Evolutionary conservation across 192 early-diverging fungal species (phyloP).

Genomic region (Anaeromyces robustus): DNA sequence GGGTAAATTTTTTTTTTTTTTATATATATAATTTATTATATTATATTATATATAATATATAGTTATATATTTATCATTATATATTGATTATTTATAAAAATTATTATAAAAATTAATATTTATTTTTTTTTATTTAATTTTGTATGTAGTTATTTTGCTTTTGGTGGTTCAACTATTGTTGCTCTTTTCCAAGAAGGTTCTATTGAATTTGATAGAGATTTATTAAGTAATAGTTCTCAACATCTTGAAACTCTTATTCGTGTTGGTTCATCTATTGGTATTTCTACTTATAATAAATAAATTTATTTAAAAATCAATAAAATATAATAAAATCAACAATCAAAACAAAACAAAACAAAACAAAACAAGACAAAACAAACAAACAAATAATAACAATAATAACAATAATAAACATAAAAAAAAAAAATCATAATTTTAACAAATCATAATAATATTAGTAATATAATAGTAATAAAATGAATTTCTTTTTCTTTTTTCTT

Average conservation of each 20-base stretch:
- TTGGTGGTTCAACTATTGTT: conserved; percentile 66
- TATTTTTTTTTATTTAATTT: no score
- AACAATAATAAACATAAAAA: no score
- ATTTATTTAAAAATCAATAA: neutral
- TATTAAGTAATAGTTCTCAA: conserved; percentile 41
- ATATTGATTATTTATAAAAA: no score
- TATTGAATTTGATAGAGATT: conserved; percentile 52
- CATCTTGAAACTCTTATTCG: conserved; percentile 54
- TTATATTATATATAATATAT: neutral
- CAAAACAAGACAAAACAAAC: no score
- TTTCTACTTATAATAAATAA: neutral
- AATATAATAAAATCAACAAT: no score
- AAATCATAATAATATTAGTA: no score
- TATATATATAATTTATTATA: neutral
- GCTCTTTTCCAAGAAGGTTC: conserved; percentile 42
- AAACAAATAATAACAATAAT: no score
- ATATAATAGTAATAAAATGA: no score
- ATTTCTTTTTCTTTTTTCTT: no score
- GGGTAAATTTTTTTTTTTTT: conserved; percentile 10
- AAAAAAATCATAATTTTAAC: no score
- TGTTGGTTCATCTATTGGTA: conserved; percentile 26
- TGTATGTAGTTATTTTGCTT: conserved; percentile 44
- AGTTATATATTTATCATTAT: neutral
- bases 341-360: no score
- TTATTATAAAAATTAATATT: no score